A percentile compares a stretch with the other conserved stretches of the same genome.
phyloP scores from a whole-genome alignment of 1,139 yeast species.

The Hemisphaericaspora subhashii region DNA sequence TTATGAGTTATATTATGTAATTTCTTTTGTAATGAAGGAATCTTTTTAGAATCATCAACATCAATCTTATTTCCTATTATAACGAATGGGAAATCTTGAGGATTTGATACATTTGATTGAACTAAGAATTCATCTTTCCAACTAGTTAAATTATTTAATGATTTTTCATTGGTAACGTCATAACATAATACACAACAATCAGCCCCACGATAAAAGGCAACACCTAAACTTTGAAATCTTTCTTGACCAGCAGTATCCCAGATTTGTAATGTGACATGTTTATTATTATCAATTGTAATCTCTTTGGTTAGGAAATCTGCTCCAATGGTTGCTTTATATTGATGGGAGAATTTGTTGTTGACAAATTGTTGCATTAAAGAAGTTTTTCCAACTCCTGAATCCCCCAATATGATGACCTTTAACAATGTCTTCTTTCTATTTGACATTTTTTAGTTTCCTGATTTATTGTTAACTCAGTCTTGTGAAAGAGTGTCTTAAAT shows the following conservation, averaged over 20 bases:
- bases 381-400: slow-evolving; percentile 97
- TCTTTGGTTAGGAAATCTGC: slow-evolving; percentile 96
- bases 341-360: slow-evolving; percentile 91
- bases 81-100: slow-evolving; percentile 93
- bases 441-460: slow-evolving; percentile 57
- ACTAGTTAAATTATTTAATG: slow-evolving; percentile 82
- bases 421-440: slow-evolving; percentile 85
- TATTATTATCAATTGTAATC: slow-evolving; percentile 72
- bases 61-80: slow-evolving; percentile 94
- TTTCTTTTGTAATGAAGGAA: slow-evolving; percentile 72
- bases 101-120: slow-evolving; percentile 90
- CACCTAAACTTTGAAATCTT: slow-evolving; percentile 93
- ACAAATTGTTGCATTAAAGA: slow-evolving; percentile 96
- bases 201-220: slow-evolving; percentile 96
- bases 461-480: too few species aligned
- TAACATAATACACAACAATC: slow-evolving; percentile 96
- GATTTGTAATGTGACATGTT: slow-evolving; percentile 79
- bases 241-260: slow-evolving; percentile 99
- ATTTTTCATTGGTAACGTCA: slow-evolving; percentile 91
- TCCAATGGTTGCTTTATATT: slow-evolving; percentile 96
- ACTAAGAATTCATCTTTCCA: slow-evolving; percentile 96
- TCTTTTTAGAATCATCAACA: slow-evolving; percentile 87
- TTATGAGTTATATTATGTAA: slow-evolving; percentile 81
- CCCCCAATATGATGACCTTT: slow-evolving; percentile 93
- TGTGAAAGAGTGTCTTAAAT: too few species aligned